These are phyloP conservation scores for Dothideomycetes sp. DNA, from an alignment of 2,329 filamentous ascomycete species.

Conservation along the genomic window DNA sequence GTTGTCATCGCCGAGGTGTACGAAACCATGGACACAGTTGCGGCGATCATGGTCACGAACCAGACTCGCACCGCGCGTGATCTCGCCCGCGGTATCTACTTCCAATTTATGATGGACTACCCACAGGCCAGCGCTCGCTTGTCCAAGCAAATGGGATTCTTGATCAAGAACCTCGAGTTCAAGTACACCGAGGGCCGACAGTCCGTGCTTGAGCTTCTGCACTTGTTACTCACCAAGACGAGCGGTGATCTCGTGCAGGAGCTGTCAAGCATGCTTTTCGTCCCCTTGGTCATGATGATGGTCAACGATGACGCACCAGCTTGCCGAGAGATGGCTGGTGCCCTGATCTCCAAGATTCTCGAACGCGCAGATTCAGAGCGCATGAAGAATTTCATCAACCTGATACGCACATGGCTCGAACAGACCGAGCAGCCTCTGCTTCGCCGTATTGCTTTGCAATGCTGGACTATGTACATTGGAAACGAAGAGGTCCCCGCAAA, in stretches of 20 bases:
- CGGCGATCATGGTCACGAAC: constrained; percentile 90
- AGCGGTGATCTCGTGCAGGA: constrained; percentile 74
- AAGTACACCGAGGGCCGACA: constrained; percentile 77
- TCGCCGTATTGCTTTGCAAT: constrained; percentile 62
- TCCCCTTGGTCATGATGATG: constrained; percentile 74
- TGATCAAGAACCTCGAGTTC: constrained; percentile 85
- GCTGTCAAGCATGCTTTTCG: constrained; percentile 68
- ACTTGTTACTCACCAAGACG: constrained; percentile 77
- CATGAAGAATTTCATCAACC: constrained; percentile 55
- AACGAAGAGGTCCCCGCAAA: constrained; percentile 51
- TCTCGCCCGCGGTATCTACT: constrained; percentile 76
- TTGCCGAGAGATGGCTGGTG: constrained; percentile 71
- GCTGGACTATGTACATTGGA: constrained; percentile 76
- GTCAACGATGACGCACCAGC: constrained; percentile 81
- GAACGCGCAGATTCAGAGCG: constrained; percentile 64
- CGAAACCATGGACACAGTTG: constrained; percentile 80
- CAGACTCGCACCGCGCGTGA: constrained; percentile 82
- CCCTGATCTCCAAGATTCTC: constrained; percentile 72
- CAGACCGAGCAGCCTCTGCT: constrained; percentile 63
- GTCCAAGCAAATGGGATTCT: constrained; percentile 78
- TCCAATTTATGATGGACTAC: constrained; percentile 90
- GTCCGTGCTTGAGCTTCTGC: constrained; percentile 85
- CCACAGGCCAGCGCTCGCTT: constrained; percentile 84
- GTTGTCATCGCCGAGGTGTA: constrained; percentile 82
- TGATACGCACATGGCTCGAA: constrained; percentile 62